Evolutionary conservation across 2,329 filamentous ascomycete species (phyloP).

Genomic region (Mycocentrospora acerina): DNA sequence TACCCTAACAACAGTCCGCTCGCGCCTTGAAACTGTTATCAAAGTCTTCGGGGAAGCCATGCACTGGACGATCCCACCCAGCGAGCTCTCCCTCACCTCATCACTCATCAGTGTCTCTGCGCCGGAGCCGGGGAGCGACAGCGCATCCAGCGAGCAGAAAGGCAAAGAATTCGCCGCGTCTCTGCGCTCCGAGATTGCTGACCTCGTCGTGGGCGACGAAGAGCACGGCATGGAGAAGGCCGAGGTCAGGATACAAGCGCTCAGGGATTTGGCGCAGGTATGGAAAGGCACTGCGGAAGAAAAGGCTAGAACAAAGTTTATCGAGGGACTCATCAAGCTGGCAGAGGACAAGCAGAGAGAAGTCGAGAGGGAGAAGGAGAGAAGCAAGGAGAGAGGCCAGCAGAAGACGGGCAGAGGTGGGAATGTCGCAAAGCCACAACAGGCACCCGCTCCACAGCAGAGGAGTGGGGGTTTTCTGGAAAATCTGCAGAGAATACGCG

Average conservation of each 20-base stretch:
- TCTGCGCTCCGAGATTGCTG: slow-evolving; percentile 70
- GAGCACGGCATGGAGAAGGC: slow-evolving; percentile 71
- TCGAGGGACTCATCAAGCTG: slow-evolving; percentile 77
- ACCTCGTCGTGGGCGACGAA: slow-evolving; percentile 59
- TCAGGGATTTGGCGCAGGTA: slow-evolving; percentile 74
- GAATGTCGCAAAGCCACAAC: slow-evolving; percentile 19
- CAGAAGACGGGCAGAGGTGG: slow-evolving; percentile 25
- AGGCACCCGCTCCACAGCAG: slow-evolving; percentile 18
- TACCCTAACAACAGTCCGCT: slow-evolving; percentile 77
- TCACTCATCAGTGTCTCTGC: slow-evolving; percentile 89
- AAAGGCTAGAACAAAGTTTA: slow-evolving; percentile 76
- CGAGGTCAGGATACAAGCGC: slow-evolving; percentile 69
- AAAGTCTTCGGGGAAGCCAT: slow-evolving; percentile 92
- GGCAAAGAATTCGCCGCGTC: slow-evolving; percentile 77
- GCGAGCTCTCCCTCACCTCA: slow-evolving; percentile 78
- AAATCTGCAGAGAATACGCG: slow-evolving; percentile 41
- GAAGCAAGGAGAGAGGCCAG: slow-evolving; percentile 16
- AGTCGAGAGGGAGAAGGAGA: slow-evolving; percentile 44
- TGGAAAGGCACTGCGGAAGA: slow-evolving; percentile 98
- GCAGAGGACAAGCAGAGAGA: slow-evolving; percentile 70
- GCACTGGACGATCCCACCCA: slow-evolving; percentile 90
- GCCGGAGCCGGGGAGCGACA: slow-evolving; percentile 68
- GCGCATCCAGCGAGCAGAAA: slow-evolving; percentile 77
- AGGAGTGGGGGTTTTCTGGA: slow-evolving; percentile 40
- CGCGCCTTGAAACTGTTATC: slow-evolving; percentile 85